phyloP scores from a whole-genome alignment of 148 eudicot genomes.

The Nepenthes gracilis region DNA sequence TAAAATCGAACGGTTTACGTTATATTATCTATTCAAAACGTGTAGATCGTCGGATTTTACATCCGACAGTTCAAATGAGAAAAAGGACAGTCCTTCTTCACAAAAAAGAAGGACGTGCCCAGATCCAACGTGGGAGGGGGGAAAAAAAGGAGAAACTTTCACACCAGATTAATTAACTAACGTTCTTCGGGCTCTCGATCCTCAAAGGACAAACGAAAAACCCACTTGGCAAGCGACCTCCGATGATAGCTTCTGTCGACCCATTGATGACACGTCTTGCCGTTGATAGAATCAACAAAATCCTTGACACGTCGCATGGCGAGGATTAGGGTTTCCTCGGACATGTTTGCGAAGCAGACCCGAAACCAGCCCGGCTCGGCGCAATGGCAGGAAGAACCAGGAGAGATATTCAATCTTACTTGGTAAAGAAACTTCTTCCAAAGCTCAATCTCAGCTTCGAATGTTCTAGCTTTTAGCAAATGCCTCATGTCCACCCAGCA shows the following conservation, averaged over 20 bases:
- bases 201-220: conserved; percentile 65
- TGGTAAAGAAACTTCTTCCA: conserved; percentile 63
- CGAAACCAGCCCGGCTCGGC: conserved; percentile 81
- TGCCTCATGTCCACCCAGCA: conserved; percentile 76
- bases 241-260: conserved; percentile 25
- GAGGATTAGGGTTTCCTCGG: conserved; percentile 30
- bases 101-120: too few species aligned
- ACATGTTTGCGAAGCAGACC: conserved; percentile 66
- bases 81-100: too few species aligned
- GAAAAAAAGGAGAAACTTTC: too few species aligned
- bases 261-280: conserved; percentile 13
- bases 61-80: too few species aligned
- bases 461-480: conserved; percentile 30
- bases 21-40: too few species aligned
- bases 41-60: too few species aligned
- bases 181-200: conserved; percentile 28
- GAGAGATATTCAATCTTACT: conserved; percentile 55
- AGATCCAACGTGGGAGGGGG: too few species aligned
- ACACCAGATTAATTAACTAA: background rate
- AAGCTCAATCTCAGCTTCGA: conserved; percentile 54
- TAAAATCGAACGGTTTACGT: too few species aligned
- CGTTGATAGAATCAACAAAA: conserved; percentile 21
- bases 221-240: conserved; percentile 57
- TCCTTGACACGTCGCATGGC: conserved; percentile 48
- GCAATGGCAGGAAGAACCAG: conserved; percentile 79